These are phyloP conservation scores for Ustilago trichophora DNA, from an alignment of 1,284 basidiomycete genomes.

Conservation along the genomic window DNA sequence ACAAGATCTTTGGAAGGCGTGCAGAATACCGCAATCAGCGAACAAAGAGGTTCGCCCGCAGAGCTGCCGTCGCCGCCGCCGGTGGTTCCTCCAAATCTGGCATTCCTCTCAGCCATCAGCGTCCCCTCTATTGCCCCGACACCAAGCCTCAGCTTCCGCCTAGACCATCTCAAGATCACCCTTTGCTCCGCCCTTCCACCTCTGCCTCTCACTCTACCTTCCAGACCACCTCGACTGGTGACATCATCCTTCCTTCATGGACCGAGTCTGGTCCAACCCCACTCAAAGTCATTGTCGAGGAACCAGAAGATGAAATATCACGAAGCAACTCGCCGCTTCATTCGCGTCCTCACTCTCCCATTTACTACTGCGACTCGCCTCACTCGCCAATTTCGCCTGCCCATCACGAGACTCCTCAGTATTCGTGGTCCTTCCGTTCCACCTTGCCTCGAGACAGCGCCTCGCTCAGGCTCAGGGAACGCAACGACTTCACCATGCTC, in stretches of 20 bases:
- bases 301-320: conserved; percentile 30
- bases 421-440: conserved; percentile 21
- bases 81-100: conserved; percentile 29
- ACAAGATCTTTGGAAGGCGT: conserved; percentile 41
- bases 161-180: conserved; percentile 28
- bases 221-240: conserved; percentile 31
- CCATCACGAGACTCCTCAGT: neutral
- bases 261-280: conserved; percentile 38
- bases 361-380: too few relatives aligned
- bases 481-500: conserved; percentile 25
- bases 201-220: conserved; percentile 11
- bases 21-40: conserved; percentile 44
- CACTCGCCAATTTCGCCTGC: conserved; percentile 7
- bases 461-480: conserved; percentile 41
- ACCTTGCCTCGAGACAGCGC: conserved; percentile 16
- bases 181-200: conserved; percentile 11
- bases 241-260: conserved; percentile 46
- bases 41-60: conserved; percentile 35
- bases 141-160: conserved; percentile 38
- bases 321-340: conserved; percentile 17
- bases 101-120: conserved; percentile 42
- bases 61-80: conserved; percentile 39
- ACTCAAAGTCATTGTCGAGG: conserved; percentile 47
- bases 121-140: conserved; percentile 34
- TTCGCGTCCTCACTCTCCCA: conserved; percentile 19